Evolutionary conservation across 495 filamentous ascomycete species (phyloP), one percentile per base, ranked within the genome.

Genomic region (Aspergillus saccharolyticus): DNA sequence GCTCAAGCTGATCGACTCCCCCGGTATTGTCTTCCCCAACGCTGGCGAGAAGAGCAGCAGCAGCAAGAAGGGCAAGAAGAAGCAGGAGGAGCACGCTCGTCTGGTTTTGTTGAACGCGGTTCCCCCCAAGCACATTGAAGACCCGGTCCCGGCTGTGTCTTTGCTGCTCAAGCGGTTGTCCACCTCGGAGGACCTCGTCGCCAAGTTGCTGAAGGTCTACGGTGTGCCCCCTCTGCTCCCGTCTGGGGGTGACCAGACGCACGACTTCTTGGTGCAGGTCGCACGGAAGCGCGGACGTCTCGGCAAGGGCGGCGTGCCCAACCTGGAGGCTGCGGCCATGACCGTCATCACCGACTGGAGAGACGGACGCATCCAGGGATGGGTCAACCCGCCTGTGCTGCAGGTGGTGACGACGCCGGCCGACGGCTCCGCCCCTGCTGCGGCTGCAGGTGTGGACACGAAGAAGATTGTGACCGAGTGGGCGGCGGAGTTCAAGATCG

Each of bases 401-500:
- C 70, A 79, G 18, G 76, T 85, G n/a, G 80, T 80, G 21, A 63
- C 70, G n/a, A 60, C 70, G 0, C 56, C 66, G 1, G 72, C 70
- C 25, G 58, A 57, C 8, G 67, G 72, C 8, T 58, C 54, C 21
- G 67, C 64, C 30, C 55, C 57, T 24, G 63, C 58, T 16, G 63
- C 68, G 63, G 56, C 59, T 56, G 60, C 68, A 28, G 69, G 71
- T 22, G 76, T 73, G 21, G 90, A 93, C 65, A 85, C 86, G 66
- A 91, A 91, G 71, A 82, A 87, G 72, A 88, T 98, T 62, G 94
- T 97, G 17, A 88, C 85, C 18, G 85, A 94, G 70, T 97, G 94
- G 95, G 90, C 92, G 4, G 83, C 87, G 70, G 95, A 97, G 74
- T 97, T 98, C 72, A 91, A 92, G 77, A 79, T 98, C 33, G 94